These are phyloP conservation scores for Oenanthe sinensis DNA, from an alignment of 129 eudicot species.

Conservation along the genomic window DNA sequence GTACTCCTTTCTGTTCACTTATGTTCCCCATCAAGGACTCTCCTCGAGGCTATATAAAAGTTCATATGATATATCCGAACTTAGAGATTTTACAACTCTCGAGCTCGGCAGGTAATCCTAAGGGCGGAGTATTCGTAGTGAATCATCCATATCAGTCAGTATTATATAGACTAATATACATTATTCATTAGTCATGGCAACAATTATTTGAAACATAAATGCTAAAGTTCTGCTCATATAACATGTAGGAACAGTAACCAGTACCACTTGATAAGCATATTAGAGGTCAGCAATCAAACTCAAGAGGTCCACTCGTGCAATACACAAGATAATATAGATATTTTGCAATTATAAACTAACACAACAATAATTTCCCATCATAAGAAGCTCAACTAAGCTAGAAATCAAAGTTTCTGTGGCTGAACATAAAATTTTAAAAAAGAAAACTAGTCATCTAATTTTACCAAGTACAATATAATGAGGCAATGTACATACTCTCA, in stretches of 20 bases:
- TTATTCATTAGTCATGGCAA: background rate
- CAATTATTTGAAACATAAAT: background rate
- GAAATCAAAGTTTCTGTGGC: background rate
- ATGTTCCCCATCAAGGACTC: background rate
- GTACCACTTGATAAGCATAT: background rate
- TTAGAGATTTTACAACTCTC: background rate
- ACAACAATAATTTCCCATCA: background rate
- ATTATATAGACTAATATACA: background rate
- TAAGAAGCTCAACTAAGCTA: background rate
- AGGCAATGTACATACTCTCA: slow-evolving; percentile 46
- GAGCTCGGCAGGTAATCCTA: background rate
- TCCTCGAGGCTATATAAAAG: background rate
- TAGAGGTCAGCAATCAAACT: background rate
- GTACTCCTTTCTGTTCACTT: background rate
- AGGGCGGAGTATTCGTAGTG: background rate
- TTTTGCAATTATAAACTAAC: background rate
- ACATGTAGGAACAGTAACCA: background rate
- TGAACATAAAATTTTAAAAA: background rate
- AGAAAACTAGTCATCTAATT: background rate
- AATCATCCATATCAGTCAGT: background rate
- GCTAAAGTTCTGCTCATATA: background rate
- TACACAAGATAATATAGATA: background rate
- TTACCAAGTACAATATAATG: slow-evolving; percentile 9
- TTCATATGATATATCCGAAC: background rate
- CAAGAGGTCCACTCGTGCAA: background rate